A percentile compares a stretch with the other conserved stretches of the same genome.
Conservation (phyloP, 2,329 filamentous ascomycete species). For the Claviceps sp. region DNA sequence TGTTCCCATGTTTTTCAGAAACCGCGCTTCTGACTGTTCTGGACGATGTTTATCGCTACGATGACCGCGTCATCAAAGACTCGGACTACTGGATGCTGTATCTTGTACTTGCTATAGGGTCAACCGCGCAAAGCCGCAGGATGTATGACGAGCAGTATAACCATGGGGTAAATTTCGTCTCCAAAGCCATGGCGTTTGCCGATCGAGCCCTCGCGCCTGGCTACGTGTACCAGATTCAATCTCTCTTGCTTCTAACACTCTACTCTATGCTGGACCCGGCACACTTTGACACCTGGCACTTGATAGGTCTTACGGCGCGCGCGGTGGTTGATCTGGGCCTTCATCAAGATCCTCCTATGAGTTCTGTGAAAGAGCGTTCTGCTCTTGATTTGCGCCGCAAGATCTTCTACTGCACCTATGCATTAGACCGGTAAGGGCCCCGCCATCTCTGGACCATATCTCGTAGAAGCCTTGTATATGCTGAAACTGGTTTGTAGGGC, state of each 20-base stretch:
- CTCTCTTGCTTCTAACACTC: constrained; percentile 70
- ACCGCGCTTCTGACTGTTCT: constrained; percentile 64
- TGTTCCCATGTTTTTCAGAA: constrained; percentile 75
- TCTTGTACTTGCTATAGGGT: constrained; percentile 78
- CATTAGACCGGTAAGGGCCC: constrained; percentile 59
- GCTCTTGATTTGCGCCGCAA: constrained; percentile 66
- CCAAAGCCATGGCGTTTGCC: constrained; percentile 58
- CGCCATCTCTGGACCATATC: background rate
- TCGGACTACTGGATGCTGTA: constrained; percentile 78
- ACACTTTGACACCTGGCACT: constrained; percentile 87
- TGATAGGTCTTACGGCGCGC: constrained; percentile 80
- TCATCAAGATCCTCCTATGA: constrained; percentile 76
- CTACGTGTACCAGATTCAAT: constrained; percentile 74
- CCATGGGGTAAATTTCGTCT: constrained; percentile 42
- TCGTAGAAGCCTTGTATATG: background rate
- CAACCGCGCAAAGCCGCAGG: constrained; percentile 56
- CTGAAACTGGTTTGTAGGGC: constrained; percentile 37
- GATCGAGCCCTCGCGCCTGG: constrained; percentile 78
- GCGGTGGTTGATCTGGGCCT: constrained; percentile 82
- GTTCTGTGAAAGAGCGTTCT: constrained; percentile 51
- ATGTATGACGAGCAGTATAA: constrained; percentile 51
- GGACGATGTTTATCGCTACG: constrained; percentile 66
- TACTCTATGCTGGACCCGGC: constrained; percentile 83
- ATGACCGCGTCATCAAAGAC: constrained; percentile 46
- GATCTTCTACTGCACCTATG: constrained; percentile 84